Evolutionary conservation across 2,329 filamentous ascomycete species (phyloP), one percentile per base, ranked within the genome.

Genomic region (Beauveria asiatica): DNA sequence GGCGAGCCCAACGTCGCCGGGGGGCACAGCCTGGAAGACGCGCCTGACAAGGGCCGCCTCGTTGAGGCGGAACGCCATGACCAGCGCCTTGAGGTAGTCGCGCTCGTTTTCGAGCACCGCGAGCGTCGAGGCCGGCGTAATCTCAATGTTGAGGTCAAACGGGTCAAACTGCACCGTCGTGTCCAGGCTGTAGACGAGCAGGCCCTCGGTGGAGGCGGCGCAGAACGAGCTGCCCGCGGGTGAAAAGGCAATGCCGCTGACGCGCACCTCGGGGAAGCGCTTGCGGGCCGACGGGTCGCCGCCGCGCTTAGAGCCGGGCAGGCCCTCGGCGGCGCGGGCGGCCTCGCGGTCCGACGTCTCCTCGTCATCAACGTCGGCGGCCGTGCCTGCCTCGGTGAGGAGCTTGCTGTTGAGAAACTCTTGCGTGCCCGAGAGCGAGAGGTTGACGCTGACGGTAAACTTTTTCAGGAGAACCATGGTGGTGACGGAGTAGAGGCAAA

Each of bases 11-110:
- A 97, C 89, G 65, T 93, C 88, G 2, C 79, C 74, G 46, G 87
- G 80, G 1, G 94, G 92, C 25, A 93, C 87, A 2, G 84, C 83
- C 74, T 95, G 88, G 75, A 96, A 97, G 19, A 97, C 90, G 58
- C 86, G 85, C 67, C 89, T 88, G 63, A 97, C 85, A 51, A 99
- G 80, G 23, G 86, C 84, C 5, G 85, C 81, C 72, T 96, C 90
- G 75, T 96, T 97, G 61, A 99, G 85, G 6, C 95, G 88, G 80
- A 99, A 99, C 1, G 92, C 89, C 94, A 99, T 99, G 64, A 97
- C 86, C 6, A 99, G 78, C 1, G 94, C 93, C 75, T 94, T 96
- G 64, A 97, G 83, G 73, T 90, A 96, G 70, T 96, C 90, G 63
- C 83, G 83, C 60, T 92, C 85, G 46, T 74, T 77, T 61, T 87